These are phyloP conservation scores for Rhazya stricta DNA, from an alignment of 257 asterid species.

Conservation along the genomic window DNA sequence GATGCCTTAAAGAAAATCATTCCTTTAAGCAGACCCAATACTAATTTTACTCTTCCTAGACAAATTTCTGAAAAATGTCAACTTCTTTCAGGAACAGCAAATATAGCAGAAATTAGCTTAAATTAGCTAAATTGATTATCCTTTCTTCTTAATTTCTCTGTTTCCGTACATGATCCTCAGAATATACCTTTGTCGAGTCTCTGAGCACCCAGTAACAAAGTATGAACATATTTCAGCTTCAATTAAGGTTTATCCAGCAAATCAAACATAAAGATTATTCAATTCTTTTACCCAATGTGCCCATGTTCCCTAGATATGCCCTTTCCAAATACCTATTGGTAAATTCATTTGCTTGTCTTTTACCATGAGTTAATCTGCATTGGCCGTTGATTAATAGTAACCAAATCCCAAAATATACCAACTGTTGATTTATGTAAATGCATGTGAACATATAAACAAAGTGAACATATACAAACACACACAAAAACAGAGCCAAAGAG, in stretches of 20 bases:
- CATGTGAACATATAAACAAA: neutral
- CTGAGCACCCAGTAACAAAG: neutral
- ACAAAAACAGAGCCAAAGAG: slow-evolving; percentile 12
- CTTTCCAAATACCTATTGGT: neutral
- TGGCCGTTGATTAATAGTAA: neutral
- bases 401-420: neutral
- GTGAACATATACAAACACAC: neutral
- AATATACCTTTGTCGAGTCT: neutral
- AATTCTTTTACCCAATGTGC: neutral
- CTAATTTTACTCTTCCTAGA: neutral
- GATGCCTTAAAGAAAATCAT: neutral
- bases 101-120: neutral
- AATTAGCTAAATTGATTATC: neutral
- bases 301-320: neutral
- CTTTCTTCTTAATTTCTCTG: neutral
- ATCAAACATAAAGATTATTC: neutral
- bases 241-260: neutral
- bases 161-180: neutral
- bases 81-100: neutral
- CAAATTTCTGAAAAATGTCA: neutral
- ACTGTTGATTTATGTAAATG: neutral
- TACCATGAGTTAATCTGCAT: neutral
- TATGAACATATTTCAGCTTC: neutral
- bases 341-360: neutral
- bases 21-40: neutral